Evolutionary conservation across 1,284 basidiomycete species (phyloP), one percentile per base, ranked within the genome.

Genomic region (Rhodotorula sp.): DNA sequence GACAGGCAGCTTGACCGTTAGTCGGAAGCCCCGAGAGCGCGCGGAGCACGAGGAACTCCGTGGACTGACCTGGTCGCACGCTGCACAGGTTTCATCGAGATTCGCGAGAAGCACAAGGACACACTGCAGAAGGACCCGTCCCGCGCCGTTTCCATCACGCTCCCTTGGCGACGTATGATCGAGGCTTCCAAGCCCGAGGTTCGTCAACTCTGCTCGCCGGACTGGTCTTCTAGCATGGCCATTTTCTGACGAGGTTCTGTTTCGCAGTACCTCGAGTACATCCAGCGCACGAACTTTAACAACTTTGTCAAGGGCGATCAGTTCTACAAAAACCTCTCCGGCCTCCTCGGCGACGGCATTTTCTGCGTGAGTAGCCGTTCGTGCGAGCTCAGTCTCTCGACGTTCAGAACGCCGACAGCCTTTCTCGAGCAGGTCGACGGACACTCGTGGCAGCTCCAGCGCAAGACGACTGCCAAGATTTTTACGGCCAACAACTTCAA

Each of bases 201-300:
- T 17, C 44, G 61, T 46, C 20, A 36, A 8, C 5, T 30, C 15
- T 51, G 13, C 52, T 24, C 61, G 19, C 32, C 11, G 22, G 27
- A 11, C 32, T 27, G 36, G 19, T 15, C 29, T 4, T 2, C 11
- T 7, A 34, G 29, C 13, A 11, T 24, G 20, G 53, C 20, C 13
- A 30, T 59, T 47, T 34, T 10, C 46, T 15, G 34, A 27, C 32
- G 22, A 19, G 46, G 4, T 32, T 76, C 39, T 70, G 34, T 63
- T 66, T 6, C 73, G 20, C 77, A 78, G 65, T 77, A 78, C 59
- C 76, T 80, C 54, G 76, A 77, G 49, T 76, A 75, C 54, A 70
- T 79, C 1, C 79, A 80, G 55, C 78, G 78, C 68, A 77, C 76
- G 59, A 78, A 79, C 69, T 80, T 80, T 61, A 55, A 68, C 2